phyloP scores from a whole-genome alignment of 2,329 filamentous ascomycete species.

The Acarospora socialis region DNA sequence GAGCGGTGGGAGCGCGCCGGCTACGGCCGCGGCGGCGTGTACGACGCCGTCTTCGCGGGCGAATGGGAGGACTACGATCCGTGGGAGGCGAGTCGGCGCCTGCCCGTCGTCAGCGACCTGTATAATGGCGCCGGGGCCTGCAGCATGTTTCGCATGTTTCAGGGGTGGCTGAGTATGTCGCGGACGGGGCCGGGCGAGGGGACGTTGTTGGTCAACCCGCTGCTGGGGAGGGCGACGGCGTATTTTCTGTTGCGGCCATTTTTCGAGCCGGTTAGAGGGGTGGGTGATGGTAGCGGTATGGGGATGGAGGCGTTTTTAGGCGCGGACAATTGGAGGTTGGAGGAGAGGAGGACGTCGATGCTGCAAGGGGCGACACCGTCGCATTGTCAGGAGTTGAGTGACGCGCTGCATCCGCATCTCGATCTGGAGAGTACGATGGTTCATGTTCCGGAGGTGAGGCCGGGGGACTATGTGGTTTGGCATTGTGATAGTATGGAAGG shows the following conservation, averaged over 20 bases:
- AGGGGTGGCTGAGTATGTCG: constrained; percentile 78
- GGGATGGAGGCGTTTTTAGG: constrained; percentile 35
- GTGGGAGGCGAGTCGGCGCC: constrained; percentile 59
- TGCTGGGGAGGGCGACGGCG: constrained; percentile 59
- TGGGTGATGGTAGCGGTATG: constrained; percentile 26
- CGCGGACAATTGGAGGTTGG: constrained; percentile 47
- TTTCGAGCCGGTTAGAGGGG: constrained; percentile 44
- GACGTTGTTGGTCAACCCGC: constrained; percentile 67
- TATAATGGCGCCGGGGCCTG: constrained; percentile 73
- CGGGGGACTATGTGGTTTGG: constrained; percentile 65
- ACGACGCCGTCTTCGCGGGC: constrained; percentile 58
- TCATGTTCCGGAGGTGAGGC: constrained; percentile 51
- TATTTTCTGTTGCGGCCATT: constrained; percentile 77
- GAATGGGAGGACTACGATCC: constrained; percentile 70
- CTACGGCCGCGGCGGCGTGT: constrained; percentile 54
- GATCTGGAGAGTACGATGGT: constrained; percentile 55
- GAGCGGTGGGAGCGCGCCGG: constrained; percentile 61
- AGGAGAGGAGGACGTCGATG: constrained; percentile 37
- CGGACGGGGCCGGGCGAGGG: constrained; percentile 59
- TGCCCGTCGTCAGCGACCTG: constrained; percentile 55
- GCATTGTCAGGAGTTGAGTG: constrained; percentile 53
- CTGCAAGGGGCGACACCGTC: constrained; percentile 59
- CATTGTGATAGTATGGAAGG: constrained; percentile 56
- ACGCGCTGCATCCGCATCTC: constrained; percentile 54
- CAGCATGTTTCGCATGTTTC: constrained; percentile 74